A percentile compares a stretch with the other conserved stretches of the same genome.
Evolutionary conservation across 768 basidiomycete species (phyloP).

Genomic region (Strobilomyces confusus): DNA sequence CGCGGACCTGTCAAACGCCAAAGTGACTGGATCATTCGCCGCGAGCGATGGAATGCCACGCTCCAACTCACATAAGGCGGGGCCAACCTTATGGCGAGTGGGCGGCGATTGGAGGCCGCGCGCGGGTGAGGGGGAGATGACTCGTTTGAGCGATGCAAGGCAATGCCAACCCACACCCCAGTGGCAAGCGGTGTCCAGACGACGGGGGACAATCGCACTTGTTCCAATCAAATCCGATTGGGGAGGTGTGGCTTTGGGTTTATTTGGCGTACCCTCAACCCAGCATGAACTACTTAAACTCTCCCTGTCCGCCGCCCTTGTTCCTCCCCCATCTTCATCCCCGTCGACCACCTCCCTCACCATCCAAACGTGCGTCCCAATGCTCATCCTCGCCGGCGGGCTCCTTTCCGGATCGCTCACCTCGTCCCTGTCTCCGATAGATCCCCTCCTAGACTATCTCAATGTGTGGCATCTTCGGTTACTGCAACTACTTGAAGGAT

Average conservation of each 20-base stretch:
- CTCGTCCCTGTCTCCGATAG: background rate
- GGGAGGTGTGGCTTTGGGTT: conserved; percentile 21
- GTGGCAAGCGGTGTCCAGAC: conserved; percentile 15
- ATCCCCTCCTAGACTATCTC: conserved; percentile 7
- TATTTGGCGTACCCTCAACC: conserved; percentile 33
- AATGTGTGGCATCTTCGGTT: conserved; percentile 97
- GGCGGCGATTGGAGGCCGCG: background rate
- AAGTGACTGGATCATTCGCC: background rate
- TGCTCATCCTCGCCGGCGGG: background rate
- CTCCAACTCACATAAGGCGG: background rate
- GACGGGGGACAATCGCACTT: conserved; percentile 10
- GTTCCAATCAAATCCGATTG: conserved; percentile 1
- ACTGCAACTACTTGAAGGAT: conserved; percentile 92
- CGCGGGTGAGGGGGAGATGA: background rate
- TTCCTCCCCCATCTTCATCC: conserved; percentile 23
- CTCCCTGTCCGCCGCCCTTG: background rate
- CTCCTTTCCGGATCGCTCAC: background rate
- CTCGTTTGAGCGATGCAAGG: conserved; percentile 5
- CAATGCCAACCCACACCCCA: conserved; percentile 7
- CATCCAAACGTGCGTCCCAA: conserved; percentile 10
- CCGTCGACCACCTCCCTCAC: conserved; percentile 10
- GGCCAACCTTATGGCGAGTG: background rate
- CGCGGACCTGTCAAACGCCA: background rate
- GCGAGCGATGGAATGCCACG: background rate
- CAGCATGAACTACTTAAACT: conserved; percentile 31